Evolutionary conservation across 2,329 filamentous ascomycete genomes (phyloP).

Genomic region (Cladophialophora exuberans): DNA sequence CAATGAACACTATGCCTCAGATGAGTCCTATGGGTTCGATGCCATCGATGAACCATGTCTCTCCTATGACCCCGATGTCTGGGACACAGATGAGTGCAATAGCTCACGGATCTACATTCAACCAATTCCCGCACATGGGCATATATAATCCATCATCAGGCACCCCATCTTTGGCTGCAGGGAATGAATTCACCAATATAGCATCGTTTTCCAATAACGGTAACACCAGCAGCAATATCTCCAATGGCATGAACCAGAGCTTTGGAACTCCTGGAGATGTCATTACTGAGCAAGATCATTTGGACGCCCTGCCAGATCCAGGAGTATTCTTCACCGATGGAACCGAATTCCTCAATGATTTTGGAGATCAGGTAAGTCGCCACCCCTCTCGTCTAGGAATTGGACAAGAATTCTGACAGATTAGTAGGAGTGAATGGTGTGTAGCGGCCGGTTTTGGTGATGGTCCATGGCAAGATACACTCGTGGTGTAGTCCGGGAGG

Average conservation of each 20-base stretch:
- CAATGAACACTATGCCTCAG: too few relatives aligned
- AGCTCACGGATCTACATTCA: not conserved
- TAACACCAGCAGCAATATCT: too few relatives aligned
- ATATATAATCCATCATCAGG: not conserved
- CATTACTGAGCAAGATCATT: not conserved
- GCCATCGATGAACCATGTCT: too few relatives aligned
- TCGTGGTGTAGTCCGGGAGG: slow-evolving; percentile 33
- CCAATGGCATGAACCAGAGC: slow-evolving; percentile 3
- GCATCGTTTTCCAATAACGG: too few relatives aligned
- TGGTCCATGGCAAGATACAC: slow-evolving; percentile 19
- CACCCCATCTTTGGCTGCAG: too few relatives aligned
- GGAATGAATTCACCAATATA: too few relatives aligned
- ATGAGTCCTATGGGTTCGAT: too few relatives aligned
- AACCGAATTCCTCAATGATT: not conserved
- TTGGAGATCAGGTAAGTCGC: slow-evolving; percentile 1
- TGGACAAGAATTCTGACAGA: not conserved
- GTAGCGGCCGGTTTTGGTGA: too few relatives aligned
- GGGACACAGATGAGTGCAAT: slow-evolving; percentile 9
- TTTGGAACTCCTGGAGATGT: not conserved
- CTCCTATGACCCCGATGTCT: not conserved
- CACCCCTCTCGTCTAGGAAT: not conserved
- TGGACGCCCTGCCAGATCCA: not conserved
- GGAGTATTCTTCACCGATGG: slow-evolving; percentile 1
- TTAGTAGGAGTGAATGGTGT: too few relatives aligned
- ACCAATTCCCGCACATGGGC: slow-evolving; percentile 1